A percentile compares a stretch with the other conserved stretches of the same genome.
These are phyloP conservation scores for Hamiltosporidium tvaerminnensis DNA, from an alignment of 371 early-diverging fungal species.

Conservation along the genomic window DNA sequence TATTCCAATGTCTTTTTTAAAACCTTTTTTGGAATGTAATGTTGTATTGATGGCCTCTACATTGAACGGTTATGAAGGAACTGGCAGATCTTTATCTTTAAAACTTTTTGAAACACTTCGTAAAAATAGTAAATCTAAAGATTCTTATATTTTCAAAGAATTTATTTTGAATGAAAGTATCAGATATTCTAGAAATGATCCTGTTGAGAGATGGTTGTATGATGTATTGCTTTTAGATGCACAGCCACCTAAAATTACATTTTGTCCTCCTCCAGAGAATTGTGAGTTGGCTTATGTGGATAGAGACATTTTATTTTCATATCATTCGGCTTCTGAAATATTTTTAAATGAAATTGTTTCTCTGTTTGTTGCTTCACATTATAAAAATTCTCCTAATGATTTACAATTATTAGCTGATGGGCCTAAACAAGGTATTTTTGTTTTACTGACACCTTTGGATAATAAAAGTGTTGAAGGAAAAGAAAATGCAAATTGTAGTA, in stretches of 20 bases:
- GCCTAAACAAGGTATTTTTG: constrained; percentile 88
- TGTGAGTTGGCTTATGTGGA: constrained; percentile 84
- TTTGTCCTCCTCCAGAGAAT: constrained; percentile 74
- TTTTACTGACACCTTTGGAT: constrained; percentile 59
- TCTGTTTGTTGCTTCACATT: constrained; percentile 86
- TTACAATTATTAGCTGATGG: constrained; percentile 87
- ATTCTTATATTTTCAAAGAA: constrained; percentile 63
- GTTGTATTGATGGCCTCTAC: constrained; percentile 93
- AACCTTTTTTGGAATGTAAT: constrained; percentile 72
- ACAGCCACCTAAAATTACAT: constrained; percentile 52
- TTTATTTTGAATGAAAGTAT: constrained; percentile 79
- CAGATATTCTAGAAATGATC: constrained; percentile 73
- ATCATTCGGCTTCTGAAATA: constrained; percentile 77
- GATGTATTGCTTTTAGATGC: constrained; percentile 76
- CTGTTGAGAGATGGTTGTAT: constrained; percentile 87
- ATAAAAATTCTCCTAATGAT: constrained; percentile 97
- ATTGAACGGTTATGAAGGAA: constrained; percentile 97
- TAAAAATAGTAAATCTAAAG: constrained; percentile 63
- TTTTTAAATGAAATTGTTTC: constrained; percentile 87
- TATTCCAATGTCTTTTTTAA: constrained; percentile 78
- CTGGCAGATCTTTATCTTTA: constrained; percentile 80
- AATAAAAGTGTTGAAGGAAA: constrained; percentile 57
- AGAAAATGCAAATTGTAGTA: constrained; percentile 54
- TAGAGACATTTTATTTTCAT: constrained; percentile 79
- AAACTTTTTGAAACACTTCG: constrained; percentile 77